These are phyloP conservation scores for Cydonia oblonga DNA, from an alignment of 331 rosid species.

Conservation along the genomic window DNA sequence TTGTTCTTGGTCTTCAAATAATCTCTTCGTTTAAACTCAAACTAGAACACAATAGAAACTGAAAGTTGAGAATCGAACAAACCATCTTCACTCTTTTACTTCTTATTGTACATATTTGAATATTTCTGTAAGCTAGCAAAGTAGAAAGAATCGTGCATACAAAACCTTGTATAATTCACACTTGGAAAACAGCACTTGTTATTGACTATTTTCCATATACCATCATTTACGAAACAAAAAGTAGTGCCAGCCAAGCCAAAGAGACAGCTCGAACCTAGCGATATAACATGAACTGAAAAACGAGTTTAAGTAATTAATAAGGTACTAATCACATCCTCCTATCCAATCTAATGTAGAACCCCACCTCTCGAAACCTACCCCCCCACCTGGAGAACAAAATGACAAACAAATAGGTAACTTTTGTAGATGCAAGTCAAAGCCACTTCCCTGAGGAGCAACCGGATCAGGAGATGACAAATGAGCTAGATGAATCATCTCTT, in stretches of 20 bases:
- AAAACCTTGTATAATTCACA: neutral
- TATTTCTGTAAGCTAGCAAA: neutral
- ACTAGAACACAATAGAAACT: neutral
- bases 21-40: neutral
- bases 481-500: slow-evolving; percentile 14
- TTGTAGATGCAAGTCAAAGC: neutral
- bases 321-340: neutral
- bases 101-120: neutral
- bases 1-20: neutral
- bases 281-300: neutral
- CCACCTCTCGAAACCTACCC: neutral
- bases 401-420: neutral
- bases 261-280: neutral
- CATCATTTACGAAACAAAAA: neutral
- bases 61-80: neutral
- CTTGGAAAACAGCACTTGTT: neutral
- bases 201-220: neutral
- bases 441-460: neutral
- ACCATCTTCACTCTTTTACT: neutral
- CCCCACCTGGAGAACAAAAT: neutral
- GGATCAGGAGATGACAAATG: neutral
- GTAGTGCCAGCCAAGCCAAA: neutral
- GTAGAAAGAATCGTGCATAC: neutral
- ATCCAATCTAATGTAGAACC: slow-evolving; percentile 1
- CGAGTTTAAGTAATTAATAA: neutral